phyloP scores from a whole-genome alignment of 2,329 filamentous ascomycete genomes.

The Clonostachys rosea region DNA sequence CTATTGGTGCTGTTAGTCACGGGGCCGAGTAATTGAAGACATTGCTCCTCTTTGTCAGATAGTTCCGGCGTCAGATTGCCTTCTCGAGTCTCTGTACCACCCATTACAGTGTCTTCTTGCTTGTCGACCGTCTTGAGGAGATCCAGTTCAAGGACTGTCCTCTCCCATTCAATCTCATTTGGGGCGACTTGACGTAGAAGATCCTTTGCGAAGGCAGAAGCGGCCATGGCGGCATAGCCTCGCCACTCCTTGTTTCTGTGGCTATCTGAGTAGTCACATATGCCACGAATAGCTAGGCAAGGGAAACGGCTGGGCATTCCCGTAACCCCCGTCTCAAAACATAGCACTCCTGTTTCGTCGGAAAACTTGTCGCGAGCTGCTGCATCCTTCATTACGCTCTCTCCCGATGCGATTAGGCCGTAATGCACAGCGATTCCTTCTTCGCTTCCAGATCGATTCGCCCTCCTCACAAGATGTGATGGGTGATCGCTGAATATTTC shows the following conservation, averaged over 20 bases:
- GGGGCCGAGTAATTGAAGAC: constrained; percentile 8
- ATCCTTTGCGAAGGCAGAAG: constrained; percentile 15
- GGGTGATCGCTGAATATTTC: too few relatives aligned
- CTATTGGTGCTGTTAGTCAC: not conserved
- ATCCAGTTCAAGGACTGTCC: not conserved
- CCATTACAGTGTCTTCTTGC: not conserved
- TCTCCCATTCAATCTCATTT: not conserved
- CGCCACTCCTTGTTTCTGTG: constrained; percentile 20
- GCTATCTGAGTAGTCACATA: constrained; percentile 24
- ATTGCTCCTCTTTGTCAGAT: constrained; percentile 4
- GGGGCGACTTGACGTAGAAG: constrained; percentile 1
- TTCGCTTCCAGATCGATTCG: not conserved
- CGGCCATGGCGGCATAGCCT: constrained; percentile 14
- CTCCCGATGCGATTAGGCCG: constrained; percentile 6
- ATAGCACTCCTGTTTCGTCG: not conserved
- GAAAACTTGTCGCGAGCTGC: not conserved
- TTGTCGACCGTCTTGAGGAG: not conserved
- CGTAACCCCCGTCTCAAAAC: constrained; percentile 4
- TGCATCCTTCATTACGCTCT: constrained; percentile 3
- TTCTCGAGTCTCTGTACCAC: constrained; percentile 1
- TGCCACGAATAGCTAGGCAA: constrained; percentile 20
- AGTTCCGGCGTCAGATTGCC: not conserved
- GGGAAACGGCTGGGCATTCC: constrained; percentile 9
- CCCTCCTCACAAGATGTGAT: too few relatives aligned
- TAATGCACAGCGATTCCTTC: constrained; percentile 1